A percentile compares a stretch with the other conserved stretches of the same genome.
Conservation (phyloP, 2,329 filamentous ascomycete species). For the Penicillium sp. region DNA sequence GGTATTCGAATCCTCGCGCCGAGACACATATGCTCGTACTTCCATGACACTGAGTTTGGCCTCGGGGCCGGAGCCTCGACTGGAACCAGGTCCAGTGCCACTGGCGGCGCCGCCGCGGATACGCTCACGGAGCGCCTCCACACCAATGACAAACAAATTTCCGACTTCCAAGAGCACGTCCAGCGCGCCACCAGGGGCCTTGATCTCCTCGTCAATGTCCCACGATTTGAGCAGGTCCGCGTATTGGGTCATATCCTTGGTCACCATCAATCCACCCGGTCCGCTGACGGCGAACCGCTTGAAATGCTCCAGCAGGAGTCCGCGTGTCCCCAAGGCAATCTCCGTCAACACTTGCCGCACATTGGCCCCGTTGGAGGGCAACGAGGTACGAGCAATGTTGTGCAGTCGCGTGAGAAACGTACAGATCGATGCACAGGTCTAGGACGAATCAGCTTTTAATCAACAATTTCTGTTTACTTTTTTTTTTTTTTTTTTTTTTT, state of each 20-base stretch:
- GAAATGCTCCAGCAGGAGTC: slow-evolving; percentile 85
- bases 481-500: background rate
- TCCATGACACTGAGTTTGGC: slow-evolving; percentile 51
- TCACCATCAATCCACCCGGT: slow-evolving; percentile 90
- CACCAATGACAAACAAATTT: slow-evolving; percentile 90
- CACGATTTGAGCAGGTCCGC: slow-evolving; percentile 81
- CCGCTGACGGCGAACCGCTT: slow-evolving; percentile 92
- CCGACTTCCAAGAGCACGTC: slow-evolving; percentile 92
- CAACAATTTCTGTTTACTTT: too few relatives aligned
- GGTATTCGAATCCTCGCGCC: slow-evolving; percentile 78
- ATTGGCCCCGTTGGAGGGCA: slow-evolving; percentile 68
- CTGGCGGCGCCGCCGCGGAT: slow-evolving; percentile 59
- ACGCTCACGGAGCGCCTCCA: slow-evolving; percentile 72
- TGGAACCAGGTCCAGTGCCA: slow-evolving; percentile 47
- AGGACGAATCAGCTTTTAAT: background rate
- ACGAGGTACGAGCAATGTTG: slow-evolving; percentile 62
- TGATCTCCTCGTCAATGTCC: slow-evolving; percentile 67
- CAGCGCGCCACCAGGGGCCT: slow-evolving; percentile 56
- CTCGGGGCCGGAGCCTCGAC: slow-evolving; percentile 38
- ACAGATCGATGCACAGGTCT: slow-evolving; percentile 77
- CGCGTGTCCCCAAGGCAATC: slow-evolving; percentile 74
- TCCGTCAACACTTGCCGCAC: slow-evolving; percentile 80
- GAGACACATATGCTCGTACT: slow-evolving; percentile 80
- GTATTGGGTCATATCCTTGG: slow-evolving; percentile 94
- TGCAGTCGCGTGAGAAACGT: slow-evolving; percentile 73